Percentiles rank a stretch among this genome's conserved stretches.
Conservation (phyloP, 1,284 basidiomycete genomes). For the Trametes versicolor region DNA sequence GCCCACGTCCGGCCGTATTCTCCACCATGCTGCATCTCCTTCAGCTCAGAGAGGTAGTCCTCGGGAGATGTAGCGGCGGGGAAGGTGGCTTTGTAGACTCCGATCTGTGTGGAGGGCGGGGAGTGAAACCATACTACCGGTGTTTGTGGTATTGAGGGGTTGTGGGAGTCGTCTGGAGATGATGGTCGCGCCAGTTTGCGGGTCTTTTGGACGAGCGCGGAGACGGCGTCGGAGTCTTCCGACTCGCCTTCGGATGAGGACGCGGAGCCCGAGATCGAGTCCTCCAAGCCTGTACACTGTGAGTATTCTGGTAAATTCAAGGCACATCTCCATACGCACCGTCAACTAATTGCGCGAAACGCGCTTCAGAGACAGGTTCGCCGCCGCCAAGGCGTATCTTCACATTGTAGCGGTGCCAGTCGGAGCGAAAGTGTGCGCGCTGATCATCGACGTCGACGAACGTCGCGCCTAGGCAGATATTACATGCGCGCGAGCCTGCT, state of each 20-base stretch:
- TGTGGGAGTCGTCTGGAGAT: slow-evolving; percentile 51
- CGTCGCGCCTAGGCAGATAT: slow-evolving; percentile 75
- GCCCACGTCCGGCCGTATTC: slow-evolving; percentile 86
- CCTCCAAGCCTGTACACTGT: slow-evolving; percentile 76
- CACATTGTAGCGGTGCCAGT: slow-evolving; percentile 99
- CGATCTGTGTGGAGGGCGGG: slow-evolving; percentile 87
- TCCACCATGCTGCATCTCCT: slow-evolving; percentile 69
- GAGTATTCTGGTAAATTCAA: neutral
- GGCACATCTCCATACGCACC: slow-evolving; percentile 50
- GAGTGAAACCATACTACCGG: slow-evolving; percentile 93
- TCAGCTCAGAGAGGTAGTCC: slow-evolving; percentile 66
- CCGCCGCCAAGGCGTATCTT: slow-evolving; percentile 78
- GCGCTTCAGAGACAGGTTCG: slow-evolving; percentile 69
- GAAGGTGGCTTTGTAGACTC: slow-evolving; percentile 85
- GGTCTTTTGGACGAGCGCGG: slow-evolving; percentile 72
- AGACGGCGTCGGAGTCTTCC: slow-evolving; percentile 72
- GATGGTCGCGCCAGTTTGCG: slow-evolving; percentile 57
- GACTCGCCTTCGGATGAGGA: slow-evolving; percentile 67
- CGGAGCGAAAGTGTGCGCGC: slow-evolving; percentile 89
- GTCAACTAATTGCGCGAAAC: slow-evolving; percentile 83
- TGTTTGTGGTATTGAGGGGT: slow-evolving; percentile 65
- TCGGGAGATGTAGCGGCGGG: slow-evolving; percentile 53
- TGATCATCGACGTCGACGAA: slow-evolving; percentile 88
- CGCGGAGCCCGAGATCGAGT: slow-evolving; percentile 90
- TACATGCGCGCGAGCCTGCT: slow-evolving; percentile 70